Evolutionary conservation across 352 stramenopile species (phyloP), one percentile per base, ranked within the genome.

Genomic region (Globisporangium emineosum): DNA sequence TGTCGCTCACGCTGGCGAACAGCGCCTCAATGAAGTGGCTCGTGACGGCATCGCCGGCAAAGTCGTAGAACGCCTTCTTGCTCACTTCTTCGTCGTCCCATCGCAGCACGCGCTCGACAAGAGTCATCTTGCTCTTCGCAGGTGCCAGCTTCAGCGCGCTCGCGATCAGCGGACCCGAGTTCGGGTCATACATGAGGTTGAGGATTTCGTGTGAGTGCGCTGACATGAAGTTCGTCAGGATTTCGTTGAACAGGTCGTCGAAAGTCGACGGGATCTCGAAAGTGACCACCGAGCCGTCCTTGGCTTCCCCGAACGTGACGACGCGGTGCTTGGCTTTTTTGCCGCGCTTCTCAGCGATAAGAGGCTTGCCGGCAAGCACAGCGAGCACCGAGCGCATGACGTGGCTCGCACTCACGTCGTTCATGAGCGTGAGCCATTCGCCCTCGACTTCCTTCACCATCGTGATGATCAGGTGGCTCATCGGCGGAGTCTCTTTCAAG

Each of bases 361-460:
- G 71, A 15, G 86, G 77, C 33, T 83, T 85, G 21, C 86, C 86
- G 5, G 76, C 81, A 19, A 94, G 70, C 47, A 82, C 73, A 2
- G 81, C 81, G 0, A 94, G 68, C 54, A 94, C 78, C 3, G 81
- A 90, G 25, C 86, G 86, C 60, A 92, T 69, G 52, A 94, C 86
- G 55, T 94, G 86, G 60, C 79, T 92, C n/a, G 86, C 86, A 57
- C 86, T 94, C 10, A 94, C 82, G 56, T 94, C 86, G 67, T 91
- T 91, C 78, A 92, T 88, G 21, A 94, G 71, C n/a, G 79, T 88
- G 57, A 94, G 76, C 86, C 86, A 94, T 69, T 94, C 86, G 57
- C 63, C 71, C 63, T 92, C 73, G 42, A 94, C 80, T 57, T 94
- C 86, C 55, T 76, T 84, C 8, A 83, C 76, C 76, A 91, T 90